Percentiles rank a stretch among this genome's conserved stretches.
Conservation (phyloP, 2,329 filamentous ascomycete genomes). For the Alternaria sp. region DNA sequence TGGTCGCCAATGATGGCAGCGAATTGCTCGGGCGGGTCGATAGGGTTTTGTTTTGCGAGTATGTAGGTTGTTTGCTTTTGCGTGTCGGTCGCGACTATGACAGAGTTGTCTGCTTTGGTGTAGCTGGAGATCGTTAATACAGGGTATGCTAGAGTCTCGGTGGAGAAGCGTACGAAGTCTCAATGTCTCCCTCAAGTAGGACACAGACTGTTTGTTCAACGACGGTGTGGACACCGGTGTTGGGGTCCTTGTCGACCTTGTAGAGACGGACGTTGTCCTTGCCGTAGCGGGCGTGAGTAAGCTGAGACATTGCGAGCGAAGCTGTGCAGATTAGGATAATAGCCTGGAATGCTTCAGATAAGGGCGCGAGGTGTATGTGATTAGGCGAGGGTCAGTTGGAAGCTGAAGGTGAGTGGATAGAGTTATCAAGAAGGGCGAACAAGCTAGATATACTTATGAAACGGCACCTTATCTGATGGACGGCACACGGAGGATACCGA, state of each 20-base stretch:
- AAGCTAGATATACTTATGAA: constrained; percentile 37
- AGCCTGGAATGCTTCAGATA: neutral
- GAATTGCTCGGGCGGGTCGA: constrained; percentile 92
- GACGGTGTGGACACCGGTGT: constrained; percentile 80
- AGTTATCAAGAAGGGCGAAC: constrained; percentile 21
- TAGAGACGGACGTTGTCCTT: constrained; percentile 99
- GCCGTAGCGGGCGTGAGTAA: constrained; percentile 73
- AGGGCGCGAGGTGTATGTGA: neutral
- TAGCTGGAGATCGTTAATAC: constrained; percentile 64
- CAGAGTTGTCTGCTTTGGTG: constrained; percentile 91
- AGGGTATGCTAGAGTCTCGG: neutral
- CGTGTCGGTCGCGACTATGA: constrained; percentile 94
- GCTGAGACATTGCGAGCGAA: constrained; percentile 51
- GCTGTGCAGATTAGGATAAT: neutral
- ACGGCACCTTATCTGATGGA: constrained; percentile 37
- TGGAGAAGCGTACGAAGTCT: constrained; percentile 67
- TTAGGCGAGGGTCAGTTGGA: constrained; percentile 6
- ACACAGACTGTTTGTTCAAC: constrained; percentile 95
- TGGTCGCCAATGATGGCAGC: constrained; percentile 83
- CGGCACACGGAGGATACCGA: constrained; percentile 42
- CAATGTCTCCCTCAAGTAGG: constrained; percentile 90
- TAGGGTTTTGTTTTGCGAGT: constrained; percentile 89
- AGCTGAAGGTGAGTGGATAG: constrained; percentile 13
- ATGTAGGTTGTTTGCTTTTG: constrained; percentile 96
- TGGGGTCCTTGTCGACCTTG: constrained; percentile 85